phyloP scores from a whole-genome alignment of 1,139 yeast genomes.

The Blastobotrys aristatus region DNA sequence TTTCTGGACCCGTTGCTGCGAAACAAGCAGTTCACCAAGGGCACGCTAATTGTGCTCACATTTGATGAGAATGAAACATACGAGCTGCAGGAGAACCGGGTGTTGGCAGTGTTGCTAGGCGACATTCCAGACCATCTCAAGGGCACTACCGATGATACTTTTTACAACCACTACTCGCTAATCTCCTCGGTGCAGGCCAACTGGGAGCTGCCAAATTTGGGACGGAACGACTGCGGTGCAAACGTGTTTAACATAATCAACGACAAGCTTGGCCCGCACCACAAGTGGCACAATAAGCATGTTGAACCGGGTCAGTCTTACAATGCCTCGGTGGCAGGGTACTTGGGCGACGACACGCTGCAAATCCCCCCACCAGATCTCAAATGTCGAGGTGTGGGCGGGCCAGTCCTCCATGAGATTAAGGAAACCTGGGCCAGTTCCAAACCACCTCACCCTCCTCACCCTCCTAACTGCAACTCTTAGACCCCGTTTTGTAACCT shows the following conservation, averaged over 20 bases:
- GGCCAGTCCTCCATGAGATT: constrained; percentile 25
- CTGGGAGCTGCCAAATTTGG: constrained; percentile 44
- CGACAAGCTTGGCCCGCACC: constrained; percentile 28
- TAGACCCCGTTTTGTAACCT: too few relatives aligned
- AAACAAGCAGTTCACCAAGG: constrained; percentile 42
- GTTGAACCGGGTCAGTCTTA: constrained; percentile 37
- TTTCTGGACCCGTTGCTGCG: constrained; percentile 41
- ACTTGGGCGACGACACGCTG: constrained; percentile 33
- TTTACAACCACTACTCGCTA: constrained; percentile 47
- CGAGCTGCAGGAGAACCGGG: constrained; percentile 40
- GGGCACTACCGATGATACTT: constrained; percentile 42
- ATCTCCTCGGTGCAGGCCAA: constrained; percentile 43
- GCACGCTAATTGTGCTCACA: constrained; percentile 42
- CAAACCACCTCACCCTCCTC: too few relatives aligned
- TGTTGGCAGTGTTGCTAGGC: constrained; percentile 42
- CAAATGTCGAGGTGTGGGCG: constrained; percentile 39
- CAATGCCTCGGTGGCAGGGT: constrained; percentile 42
- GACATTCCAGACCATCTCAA: constrained; percentile 38
- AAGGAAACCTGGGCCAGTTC: constrained; percentile 10
- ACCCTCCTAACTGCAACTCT: too few relatives aligned
- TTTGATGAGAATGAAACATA: constrained; percentile 46
- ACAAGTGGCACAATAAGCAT: constrained; percentile 27
- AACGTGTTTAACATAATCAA: constrained; percentile 43
- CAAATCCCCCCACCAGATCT: constrained; percentile 41
- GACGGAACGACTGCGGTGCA: constrained; percentile 45